These are phyloP conservation scores for Ramicandelaber brevisporus DNA, from an alignment of 192 early-diverging fungal genomes.

Conservation along the genomic window DNA sequence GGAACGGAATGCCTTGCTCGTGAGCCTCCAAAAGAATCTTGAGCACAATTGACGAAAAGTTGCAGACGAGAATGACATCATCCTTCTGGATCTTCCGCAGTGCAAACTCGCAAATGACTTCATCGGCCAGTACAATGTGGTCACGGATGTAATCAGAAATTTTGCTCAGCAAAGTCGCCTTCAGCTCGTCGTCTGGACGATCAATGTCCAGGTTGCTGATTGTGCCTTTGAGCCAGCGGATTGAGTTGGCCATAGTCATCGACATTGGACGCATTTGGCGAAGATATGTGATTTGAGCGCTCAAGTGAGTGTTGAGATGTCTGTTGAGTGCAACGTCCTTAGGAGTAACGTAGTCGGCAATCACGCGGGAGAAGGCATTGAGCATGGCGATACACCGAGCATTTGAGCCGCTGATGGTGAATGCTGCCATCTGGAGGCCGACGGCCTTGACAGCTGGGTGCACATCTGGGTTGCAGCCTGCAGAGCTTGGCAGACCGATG, in stretches of 20 bases:
- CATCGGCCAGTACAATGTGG: constrained; percentile 59
- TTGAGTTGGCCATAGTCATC: constrained; percentile 82
- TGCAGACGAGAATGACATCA: constrained; percentile 79
- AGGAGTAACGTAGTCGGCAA: constrained; percentile 79
- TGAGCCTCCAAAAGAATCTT: constrained; percentile 51
- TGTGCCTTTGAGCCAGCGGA: constrained; percentile 69
- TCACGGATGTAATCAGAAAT: constrained; percentile 85
- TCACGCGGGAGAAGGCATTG: constrained; percentile 60
- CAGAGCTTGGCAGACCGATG: constrained; percentile 18
- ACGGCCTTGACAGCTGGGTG: constrained; percentile 68
- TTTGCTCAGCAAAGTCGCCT: constrained; percentile 27
- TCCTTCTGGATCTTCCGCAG: constrained; percentile 76
- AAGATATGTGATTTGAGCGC: constrained; percentile 78
- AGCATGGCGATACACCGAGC: constrained; percentile 78
- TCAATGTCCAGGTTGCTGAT: constrained; percentile 52
- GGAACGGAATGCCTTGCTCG: constrained; percentile 44
- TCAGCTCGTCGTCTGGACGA: constrained; percentile 65
- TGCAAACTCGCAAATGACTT: constrained; percentile 49
- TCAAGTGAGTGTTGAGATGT: constrained; percentile 53
- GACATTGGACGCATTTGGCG: constrained; percentile 60
- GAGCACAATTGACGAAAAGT: constrained; percentile 75
- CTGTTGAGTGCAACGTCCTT: constrained; percentile 46
- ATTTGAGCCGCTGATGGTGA: constrained; percentile 74
- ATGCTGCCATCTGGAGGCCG: constrained; percentile 68
- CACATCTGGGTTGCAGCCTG: constrained; percentile 23